Evolutionary conservation across 306 rosid species (phyloP).

Genomic region (Hippophae gyantsensis): DNA sequence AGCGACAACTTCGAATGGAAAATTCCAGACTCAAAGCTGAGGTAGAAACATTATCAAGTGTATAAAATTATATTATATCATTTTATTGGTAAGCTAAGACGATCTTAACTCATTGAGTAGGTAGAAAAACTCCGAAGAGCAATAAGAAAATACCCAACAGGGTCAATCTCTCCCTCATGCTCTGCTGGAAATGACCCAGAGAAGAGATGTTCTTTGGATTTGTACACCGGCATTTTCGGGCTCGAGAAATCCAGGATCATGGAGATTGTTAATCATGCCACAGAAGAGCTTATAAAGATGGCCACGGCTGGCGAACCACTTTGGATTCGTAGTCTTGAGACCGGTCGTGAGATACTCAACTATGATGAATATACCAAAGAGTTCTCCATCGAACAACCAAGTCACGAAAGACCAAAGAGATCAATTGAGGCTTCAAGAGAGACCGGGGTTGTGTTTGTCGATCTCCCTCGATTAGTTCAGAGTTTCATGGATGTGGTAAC

Average conservation of each 20-base stretch:
- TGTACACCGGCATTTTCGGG: conserved; percentile 79
- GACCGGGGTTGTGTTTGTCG: conserved; percentile 61
- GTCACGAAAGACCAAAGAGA: conserved; percentile 37
- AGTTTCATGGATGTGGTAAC: conserved; percentile 77
- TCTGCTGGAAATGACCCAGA: conserved; percentile 63
- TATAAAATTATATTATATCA: too few species aligned
- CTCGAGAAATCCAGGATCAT: conserved; percentile 71
- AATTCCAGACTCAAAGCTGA: conserved; percentile 92
- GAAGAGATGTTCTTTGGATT: conserved; percentile 66
- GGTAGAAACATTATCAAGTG: conserved; percentile 23
- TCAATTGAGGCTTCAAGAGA: conserved; percentile 91
- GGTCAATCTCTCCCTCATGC: conserved; percentile 63
- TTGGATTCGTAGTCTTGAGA: conserved; percentile 87
- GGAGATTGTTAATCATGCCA: conserved; percentile 64
- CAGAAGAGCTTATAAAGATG: conserved; percentile 77
- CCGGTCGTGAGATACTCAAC: conserved; percentile 77
- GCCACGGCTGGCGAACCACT: conserved; percentile 64
- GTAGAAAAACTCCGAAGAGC: conserved; percentile 68
- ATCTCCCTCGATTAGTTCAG: conserved; percentile 64
- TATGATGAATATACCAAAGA: conserved; percentile 80
- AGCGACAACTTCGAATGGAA: conserved; percentile 80
- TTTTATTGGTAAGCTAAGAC: background rate
- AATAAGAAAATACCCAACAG: conserved; percentile 41
- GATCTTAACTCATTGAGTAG: conserved; percentile 17
- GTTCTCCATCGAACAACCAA: conserved; percentile 31